A percentile compares a stretch with the other conserved stretches of the same genome.
Evolutionary conservation across 257 asterid species (phyloP).

Genomic region (Nicotiana tomentosiformis): DNA sequence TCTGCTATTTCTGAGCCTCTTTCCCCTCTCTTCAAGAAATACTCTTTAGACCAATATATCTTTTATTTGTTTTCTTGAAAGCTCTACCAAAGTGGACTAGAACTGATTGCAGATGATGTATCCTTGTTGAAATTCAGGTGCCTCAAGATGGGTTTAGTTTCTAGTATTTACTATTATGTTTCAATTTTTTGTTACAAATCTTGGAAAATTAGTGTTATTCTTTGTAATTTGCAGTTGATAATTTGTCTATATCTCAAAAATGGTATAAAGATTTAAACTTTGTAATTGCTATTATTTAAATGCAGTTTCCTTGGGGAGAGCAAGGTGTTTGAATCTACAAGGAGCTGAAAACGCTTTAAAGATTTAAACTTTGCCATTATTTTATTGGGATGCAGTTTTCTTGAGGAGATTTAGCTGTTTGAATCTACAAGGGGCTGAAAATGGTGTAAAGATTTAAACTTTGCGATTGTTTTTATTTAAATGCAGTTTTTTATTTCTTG

Average conservation of each 20-base stretch:
- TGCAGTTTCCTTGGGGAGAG: no score
- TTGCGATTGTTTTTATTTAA: not conserved
- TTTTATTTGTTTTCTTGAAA: not conserved
- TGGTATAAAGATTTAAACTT: not conserved
- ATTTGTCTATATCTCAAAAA: not conserved
- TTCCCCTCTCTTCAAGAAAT: not conserved
- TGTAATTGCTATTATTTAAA: not conserved
- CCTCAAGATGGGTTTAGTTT: not conserved
- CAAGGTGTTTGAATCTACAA: no score
- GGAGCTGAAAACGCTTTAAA: no score
- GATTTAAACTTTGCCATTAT: not conserved
- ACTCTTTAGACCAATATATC: not conserved
- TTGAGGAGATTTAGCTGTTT: no score
- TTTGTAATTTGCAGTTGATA: not conserved
- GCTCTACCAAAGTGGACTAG: not conserved
- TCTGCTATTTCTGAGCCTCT: not conserved
- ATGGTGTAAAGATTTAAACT: not conserved
- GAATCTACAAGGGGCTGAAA: not conserved
- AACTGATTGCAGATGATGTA: not conserved
- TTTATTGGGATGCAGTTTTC: not conserved
- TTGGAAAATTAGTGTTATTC: not conserved
- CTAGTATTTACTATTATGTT: not conserved
- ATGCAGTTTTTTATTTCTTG: constrained; percentile 5
- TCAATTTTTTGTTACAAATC: not conserved
- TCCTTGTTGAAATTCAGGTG: not conserved